A percentile compares a stretch with the other conserved stretches of the same genome.
These are phyloP conservation scores for Hordeum pubiflorum DNA, from an alignment of 202 grass and related monocot species.

Conservation along the genomic window DNA sequence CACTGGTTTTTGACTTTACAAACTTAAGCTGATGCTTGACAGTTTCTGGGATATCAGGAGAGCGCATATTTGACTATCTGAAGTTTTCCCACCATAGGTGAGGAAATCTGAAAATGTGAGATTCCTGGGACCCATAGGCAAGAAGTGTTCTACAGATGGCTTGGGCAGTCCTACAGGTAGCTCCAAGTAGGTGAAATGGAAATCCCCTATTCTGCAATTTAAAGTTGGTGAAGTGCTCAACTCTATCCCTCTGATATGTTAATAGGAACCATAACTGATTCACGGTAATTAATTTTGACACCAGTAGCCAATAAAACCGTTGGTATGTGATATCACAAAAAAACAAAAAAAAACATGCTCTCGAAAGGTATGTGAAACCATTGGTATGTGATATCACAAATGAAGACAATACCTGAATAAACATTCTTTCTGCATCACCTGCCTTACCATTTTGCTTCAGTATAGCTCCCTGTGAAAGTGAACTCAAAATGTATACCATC, in stretches of 20 bases:
- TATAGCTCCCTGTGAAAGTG: slow-evolving; percentile 58
- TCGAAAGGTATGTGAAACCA: neutral
- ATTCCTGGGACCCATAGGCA: no score
- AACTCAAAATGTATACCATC: neutral
- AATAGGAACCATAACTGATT: neutral
- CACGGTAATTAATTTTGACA: neutral
- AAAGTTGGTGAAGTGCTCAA: neutral
- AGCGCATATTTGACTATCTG: no score
- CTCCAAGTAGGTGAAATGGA: no score
- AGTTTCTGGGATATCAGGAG: no score
- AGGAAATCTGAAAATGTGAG: no score
- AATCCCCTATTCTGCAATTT: no score
- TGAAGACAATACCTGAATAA: slow-evolving; percentile 67
- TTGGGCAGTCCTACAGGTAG: no score
- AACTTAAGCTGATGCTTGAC: no score
- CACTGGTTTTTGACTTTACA: no score
- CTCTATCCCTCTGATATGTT: neutral
- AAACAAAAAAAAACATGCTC: neutral
- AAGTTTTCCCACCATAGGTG: no score
- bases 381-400: neutral
- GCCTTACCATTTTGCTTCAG: slow-evolving; percentile 83
- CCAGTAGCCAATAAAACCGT: neutral
- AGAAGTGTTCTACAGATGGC: no score
- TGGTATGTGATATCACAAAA: neutral
- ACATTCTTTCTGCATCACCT: slow-evolving; percentile 93